Conservation (phyloP, 441 rosid genomes). For the Breynia disticha region DNA sequence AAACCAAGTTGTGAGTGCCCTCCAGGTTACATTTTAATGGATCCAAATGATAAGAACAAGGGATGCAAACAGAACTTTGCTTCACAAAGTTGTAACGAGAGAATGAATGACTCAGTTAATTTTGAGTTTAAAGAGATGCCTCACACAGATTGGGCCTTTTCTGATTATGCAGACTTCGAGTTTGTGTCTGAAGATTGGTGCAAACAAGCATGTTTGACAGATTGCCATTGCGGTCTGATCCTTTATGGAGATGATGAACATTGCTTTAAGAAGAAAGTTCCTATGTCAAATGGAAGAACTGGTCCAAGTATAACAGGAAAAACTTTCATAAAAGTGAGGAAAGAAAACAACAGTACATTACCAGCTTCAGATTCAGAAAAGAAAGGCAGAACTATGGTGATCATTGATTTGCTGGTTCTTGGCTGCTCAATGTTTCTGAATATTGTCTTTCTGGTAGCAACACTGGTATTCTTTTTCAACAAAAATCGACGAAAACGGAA, state of each 20-base stretch:
- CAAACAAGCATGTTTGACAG: slow-evolving; percentile 26
- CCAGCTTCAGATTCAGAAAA: neutral
- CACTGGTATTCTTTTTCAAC: neutral
- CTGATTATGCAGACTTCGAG: slow-evolving; percentile 17
- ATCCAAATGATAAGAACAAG: slow-evolving; percentile 14
- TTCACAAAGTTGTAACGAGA: slow-evolving; percentile 7
- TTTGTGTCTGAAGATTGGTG: slow-evolving; percentile 20
- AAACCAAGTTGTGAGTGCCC: slow-evolving; percentile 26
- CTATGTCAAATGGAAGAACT: slow-evolving; percentile 17
- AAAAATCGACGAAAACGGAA: neutral
- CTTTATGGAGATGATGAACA: neutral
- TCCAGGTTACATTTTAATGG: slow-evolving; percentile 15
- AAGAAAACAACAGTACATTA: neutral
- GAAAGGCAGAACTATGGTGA: slow-evolving; percentile 1
- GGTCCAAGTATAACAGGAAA: neutral
- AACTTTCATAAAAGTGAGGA: slow-evolving; percentile 19
- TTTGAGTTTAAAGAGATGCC: neutral
- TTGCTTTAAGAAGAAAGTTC: slow-evolving; percentile 36
- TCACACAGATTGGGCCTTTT: slow-evolving; percentile 20
- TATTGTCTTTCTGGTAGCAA: neutral
- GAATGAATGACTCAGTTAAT: neutral
- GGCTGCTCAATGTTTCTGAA: slow-evolving; percentile 18
- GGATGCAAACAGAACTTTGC: slow-evolving; percentile 24
- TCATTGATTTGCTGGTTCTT: slow-evolving; percentile 12
- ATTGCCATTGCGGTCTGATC: slow-evolving; percentile 36